Percentiles rank a stretch among this genome's conserved stretches.
phyloP scores from a whole-genome alignment of 805 yeast genomes.

The Candida maesae region DNA sequence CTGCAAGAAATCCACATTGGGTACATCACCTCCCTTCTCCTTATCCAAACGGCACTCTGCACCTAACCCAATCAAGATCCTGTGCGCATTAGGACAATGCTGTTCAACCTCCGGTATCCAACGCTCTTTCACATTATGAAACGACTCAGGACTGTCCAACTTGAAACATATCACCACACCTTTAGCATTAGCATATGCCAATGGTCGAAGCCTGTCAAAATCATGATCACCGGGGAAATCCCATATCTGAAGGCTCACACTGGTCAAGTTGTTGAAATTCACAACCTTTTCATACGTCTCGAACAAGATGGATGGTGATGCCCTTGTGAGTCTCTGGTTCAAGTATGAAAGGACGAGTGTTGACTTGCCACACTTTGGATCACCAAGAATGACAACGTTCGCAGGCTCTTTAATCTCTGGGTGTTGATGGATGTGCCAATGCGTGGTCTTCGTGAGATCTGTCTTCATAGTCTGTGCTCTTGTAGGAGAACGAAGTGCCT shows the following conservation, averaged over 20 bases:
- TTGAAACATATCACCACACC: constrained; percentile 37
- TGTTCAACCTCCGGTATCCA: constrained; percentile 42
- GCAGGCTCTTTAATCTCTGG: neutral
- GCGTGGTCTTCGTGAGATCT: neutral
- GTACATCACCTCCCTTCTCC: constrained; percentile 20
- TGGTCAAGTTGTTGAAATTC: constrained; percentile 17
- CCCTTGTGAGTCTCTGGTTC: constrained; percentile 9
- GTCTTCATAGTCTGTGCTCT: neutral
- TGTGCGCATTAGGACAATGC: constrained; percentile 36
- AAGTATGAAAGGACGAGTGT: constrained; percentile 22
- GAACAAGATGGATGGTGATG: constrained; percentile 12
- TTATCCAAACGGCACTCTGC: constrained; percentile 33
- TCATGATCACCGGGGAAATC: constrained; percentile 38
- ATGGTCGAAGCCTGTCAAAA: constrained; percentile 40
- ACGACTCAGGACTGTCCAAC: constrained; percentile 31
- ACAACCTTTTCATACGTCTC: constrained; percentile 24
- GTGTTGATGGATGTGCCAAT: neutral
- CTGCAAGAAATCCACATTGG: constrained; percentile 27
- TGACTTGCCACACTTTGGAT: constrained; percentile 27
- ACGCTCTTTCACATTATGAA: constrained; percentile 34
- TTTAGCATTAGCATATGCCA: constrained; percentile 38
- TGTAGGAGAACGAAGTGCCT: neutral
- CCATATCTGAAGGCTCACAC: constrained; percentile 35
- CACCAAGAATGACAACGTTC: constrained; percentile 25
- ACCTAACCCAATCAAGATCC: constrained; percentile 36